Base-by-base conservation (phyloP, 106 monocot species). In the Dendrobium huoshanense region DNA sequence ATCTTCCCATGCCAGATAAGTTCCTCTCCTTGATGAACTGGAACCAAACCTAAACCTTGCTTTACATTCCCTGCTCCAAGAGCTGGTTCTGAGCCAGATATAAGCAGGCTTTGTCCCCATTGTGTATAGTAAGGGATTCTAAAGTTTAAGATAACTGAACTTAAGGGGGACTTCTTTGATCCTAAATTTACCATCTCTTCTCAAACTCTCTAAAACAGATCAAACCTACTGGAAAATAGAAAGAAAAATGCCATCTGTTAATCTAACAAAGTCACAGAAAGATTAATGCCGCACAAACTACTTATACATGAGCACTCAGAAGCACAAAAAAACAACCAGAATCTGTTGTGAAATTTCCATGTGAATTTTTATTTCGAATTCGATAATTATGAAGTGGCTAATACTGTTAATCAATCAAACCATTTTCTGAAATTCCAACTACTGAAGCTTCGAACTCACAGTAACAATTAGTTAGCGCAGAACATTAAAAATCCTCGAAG, bases 61-160 rank as follows among this genome's bases (percentile, higher is more conserved):
- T 93, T 96, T 78, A 93, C 88, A 83, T 91, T 88, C 87, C 96
- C 86, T 25, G 87, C 83, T 74, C 96, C 96, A 47, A 96, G 86
- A 2, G 83, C 55, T 41, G 90, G 86, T 18, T 89, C 83, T 4
- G 93, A 93, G 27, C 96, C 96, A 5, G 91, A 90, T 64, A 96
- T 79, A 40, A 91, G 73, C 72, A 96, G 79, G 79, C 87, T 91
- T 81, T 96, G 96, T 1, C 96, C 96, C 96, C 96, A 96, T 9
- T 89, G 87, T 6, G 96, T 96, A 81, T 86, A 92, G 19, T 96
- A 96, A 33, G 96, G 96, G 27, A 93, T 45, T 72, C 82, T 91
- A 85, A 96, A 93, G 41, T 86, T 51, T 77, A 96, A 49, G 41
- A 87, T 87, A 41, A 96, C 87, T 19, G 87, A 79, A 47, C 65